phyloP scores from a whole-genome alignment of 345 rosid genomes.

The Acer campestre region DNA sequence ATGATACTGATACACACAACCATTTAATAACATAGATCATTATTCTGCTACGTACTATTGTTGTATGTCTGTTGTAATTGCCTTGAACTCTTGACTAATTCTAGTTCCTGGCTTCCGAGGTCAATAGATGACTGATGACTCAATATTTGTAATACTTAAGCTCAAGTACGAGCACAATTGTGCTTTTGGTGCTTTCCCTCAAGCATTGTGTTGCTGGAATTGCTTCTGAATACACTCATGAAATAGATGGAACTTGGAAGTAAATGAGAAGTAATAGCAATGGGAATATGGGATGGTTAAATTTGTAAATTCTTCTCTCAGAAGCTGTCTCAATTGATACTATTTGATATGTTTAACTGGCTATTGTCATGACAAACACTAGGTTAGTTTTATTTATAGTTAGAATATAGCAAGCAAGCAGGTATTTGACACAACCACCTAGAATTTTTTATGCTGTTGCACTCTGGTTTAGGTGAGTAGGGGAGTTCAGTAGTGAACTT shows the following conservation, averaged over 20 bases:
- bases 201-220: slow-evolving; percentile 4
- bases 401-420: background rate
- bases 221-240: background rate
- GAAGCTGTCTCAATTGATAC: background rate
- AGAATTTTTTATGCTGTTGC: slow-evolving; percentile 2
- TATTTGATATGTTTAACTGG: background rate
- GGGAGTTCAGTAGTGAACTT: background rate
- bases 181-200: background rate
- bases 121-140: background rate
- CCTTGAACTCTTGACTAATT: background rate
- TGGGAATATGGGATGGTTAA: background rate
- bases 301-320: background rate
- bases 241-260: background rate
- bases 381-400: background rate
- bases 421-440: background rate
- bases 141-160: background rate
- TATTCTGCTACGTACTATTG: background rate
- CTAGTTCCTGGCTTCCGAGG: background rate
- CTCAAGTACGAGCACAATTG: background rate
- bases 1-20: background rate
- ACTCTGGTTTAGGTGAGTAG: background rate
- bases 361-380: background rate
- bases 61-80: background rate
- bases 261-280: background rate
- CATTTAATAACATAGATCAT: background rate